These are phyloP conservation scores for Cladophialophora immunda DNA, from an alignment of 2,329 filamentous ascomycete genomes.

Conservation along the genomic window DNA sequence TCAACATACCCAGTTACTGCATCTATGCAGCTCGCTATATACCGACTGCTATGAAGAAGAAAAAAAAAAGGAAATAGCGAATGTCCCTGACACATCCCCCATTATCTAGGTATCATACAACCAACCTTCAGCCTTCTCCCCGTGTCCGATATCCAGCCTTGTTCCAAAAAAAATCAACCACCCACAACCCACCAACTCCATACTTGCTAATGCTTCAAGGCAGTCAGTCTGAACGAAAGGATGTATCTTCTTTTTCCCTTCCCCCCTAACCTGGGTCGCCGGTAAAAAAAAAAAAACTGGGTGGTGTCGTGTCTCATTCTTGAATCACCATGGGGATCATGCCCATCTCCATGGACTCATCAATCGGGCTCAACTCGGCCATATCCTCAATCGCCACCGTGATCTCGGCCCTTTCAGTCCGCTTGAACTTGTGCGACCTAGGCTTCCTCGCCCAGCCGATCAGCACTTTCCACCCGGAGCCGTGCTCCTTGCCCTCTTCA, in stretches of 20 bases:
- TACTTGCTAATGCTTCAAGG: background rate
- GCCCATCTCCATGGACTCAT: slow-evolving; percentile 31
- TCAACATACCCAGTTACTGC: background rate
- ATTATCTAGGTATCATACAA: slow-evolving; percentile 5
- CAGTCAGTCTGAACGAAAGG: background rate
- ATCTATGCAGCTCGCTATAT: background rate
- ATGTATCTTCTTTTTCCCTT: background rate
- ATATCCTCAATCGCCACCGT: slow-evolving; percentile 34
- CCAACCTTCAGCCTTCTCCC: background rate
- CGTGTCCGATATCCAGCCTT: background rate
- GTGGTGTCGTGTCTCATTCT: slow-evolving; percentile 22
- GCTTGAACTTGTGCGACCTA: slow-evolving; percentile 30
- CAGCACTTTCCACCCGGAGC: slow-evolving; percentile 67
- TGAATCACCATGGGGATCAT: slow-evolving; percentile 36
- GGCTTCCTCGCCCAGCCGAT: slow-evolving; percentile 68
- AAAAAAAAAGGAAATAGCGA: background rate
- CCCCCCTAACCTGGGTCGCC: background rate
- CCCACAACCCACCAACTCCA: background rate
- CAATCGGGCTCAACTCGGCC: slow-evolving; percentile 25
- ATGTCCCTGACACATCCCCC: background rate
- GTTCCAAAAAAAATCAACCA: background rate
- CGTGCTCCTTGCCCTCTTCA: slow-evolving; percentile 66
- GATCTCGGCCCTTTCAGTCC: slow-evolving; percentile 32
- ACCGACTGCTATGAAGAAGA: background rate
- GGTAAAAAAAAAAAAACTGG: background rate